Base-by-base conservation (phyloP, 306 rosid genomes). In the Begonia fuchsioides region DNA sequence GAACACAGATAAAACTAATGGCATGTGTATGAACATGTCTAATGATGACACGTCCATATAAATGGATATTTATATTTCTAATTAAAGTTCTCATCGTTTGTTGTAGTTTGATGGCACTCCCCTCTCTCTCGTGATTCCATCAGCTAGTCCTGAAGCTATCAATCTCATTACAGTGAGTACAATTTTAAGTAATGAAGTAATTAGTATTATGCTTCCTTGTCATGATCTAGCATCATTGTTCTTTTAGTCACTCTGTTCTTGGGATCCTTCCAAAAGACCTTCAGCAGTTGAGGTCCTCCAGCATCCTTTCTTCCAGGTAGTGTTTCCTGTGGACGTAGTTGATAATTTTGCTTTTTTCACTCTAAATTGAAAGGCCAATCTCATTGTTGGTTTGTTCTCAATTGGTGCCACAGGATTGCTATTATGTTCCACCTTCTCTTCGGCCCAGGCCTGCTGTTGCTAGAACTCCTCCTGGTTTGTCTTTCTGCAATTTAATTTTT, bases 211-310 rank as follows among this genome's bases (percentile, higher is more conserved):
- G 45, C 14, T 41, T 11, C 13, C 45, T 41, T 10, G n/a, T 41
- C 14, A 11, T n/a, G 14, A 5, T 11, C 45, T 3, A 10, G 12
- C n/a, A 41, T 41, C 12, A 17, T 39, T n/a, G 39, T 17, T 17
- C 17, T 14, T 14, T 35, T 32, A 92, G 98, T 73, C 87, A 19
- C 98, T 92, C 59, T 85, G 96, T 68, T 82, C 93, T 3, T 92
- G 98, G 98, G 98, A 92, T 69, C 96, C 98, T 11, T 65, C 71
- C 66, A 85, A 73, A 73, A 92, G 98, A 76, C 98, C 98, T 50
- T 59, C 96, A 10, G 96, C 98, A 63, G 61, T 64, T 17, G 96
- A 73, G 76, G 94, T 80, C 58, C 98, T 92, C 58, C 98, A 92
- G 56, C 94, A 92, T 72, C 96, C 96, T 65, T 92, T 92, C 85